These are phyloP conservation scores for Colletotrichum scovillei DNA, from an alignment of 2,329 filamentous ascomycete species.

Conservation along the genomic window DNA sequence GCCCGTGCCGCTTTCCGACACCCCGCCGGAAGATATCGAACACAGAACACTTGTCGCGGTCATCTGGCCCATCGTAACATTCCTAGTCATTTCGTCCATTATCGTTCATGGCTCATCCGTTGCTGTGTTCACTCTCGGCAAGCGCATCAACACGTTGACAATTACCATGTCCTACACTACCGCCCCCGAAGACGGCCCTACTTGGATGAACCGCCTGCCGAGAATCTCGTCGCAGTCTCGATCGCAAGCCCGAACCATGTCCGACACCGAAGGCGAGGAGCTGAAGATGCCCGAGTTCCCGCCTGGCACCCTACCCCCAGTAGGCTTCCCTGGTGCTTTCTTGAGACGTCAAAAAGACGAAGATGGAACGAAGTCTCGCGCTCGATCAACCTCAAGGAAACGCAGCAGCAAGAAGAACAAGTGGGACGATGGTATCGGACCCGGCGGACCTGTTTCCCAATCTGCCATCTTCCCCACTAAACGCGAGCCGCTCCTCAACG, in stretches of 20 bases:
- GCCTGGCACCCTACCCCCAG: constrained; percentile 77
- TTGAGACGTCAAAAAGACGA: constrained; percentile 87
- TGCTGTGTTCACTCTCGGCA: constrained; percentile 96
- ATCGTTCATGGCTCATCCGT: constrained; percentile 97
- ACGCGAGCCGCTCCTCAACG: constrained; percentile 43
- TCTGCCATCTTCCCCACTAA: constrained; percentile 85
- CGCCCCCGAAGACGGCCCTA: constrained; percentile 86
- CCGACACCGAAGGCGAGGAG: constrained; percentile 78
- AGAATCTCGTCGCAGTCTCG: constrained; percentile 74
- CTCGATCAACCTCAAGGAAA: constrained; percentile 65
- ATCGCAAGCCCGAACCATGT: constrained; percentile 87
- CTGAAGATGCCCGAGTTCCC: constrained; percentile 70
- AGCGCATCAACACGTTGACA: constrained; percentile 96
- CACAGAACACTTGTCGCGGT: constrained; percentile 80
- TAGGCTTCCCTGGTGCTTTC: constrained; percentile 80
- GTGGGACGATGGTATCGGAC: constrained; percentile 77
- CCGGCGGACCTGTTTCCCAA: constrained; percentile 88
- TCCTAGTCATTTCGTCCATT: constrained; percentile 94
- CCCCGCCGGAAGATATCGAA: constrained; percentile 66
- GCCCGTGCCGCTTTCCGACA: constrained; percentile 77
- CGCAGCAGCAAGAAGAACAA: constrained; percentile 72
- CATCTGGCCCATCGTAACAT: constrained; percentile 96
- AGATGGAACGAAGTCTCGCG: constrained; percentile 58
- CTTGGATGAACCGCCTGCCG: constrained; percentile 95
- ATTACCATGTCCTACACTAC: constrained; percentile 97